Evolutionary conservation across 352 stramenopile species (phyloP), one percentile per base, ranked within the genome.

Genomic region (Pseudoperonospora humuli): DNA sequence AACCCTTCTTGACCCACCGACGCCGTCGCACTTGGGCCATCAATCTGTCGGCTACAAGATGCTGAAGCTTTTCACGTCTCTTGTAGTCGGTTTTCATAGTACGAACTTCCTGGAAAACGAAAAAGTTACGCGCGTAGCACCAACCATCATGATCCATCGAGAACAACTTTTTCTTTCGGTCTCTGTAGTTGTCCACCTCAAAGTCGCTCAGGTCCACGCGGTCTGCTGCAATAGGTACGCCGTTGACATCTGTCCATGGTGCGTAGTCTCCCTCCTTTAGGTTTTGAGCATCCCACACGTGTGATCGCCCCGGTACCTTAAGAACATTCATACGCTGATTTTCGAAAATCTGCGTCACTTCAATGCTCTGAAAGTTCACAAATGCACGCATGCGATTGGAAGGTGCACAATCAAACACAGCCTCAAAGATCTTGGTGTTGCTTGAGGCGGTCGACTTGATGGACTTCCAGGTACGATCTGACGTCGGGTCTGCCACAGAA

Each of bases 61-160:
- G 74, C 48, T 93, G 81, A 19, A 93, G 61, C 51, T 84, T 86
- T 44, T 93, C 81, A 15, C 81, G 78, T 39, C 85, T 86, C 18
- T 69, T 66, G 45, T 78, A 84, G 42, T 86, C 78, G 3, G 74
- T 81, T 42, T 75, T 83, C 62, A 71, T 73, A 3, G 79, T 86
- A 0, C 81, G 78, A 26, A 91, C 64, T 39, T 93, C 75, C 45
- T 93, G 81, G 54, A 93, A 93, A 34, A 90, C 76, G 3, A 71
- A 85, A 19, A 93, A 93, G 43, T 93, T 92, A 26, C 79, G 78
- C 26, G 81, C 79, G 38, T 93, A 93, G 38, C 69, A 84, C 81
- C 81, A 93, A 0, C 78, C 78, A 42, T 93, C 79, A 50, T 91
- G 68, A 49, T 93, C 81, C 74, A 88, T 88, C 2, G 77, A 84